These are phyloP conservation scores for Kazachstania kunashirensis DNA, from an alignment of 805 yeast genomes.

Conservation along the genomic window DNA sequence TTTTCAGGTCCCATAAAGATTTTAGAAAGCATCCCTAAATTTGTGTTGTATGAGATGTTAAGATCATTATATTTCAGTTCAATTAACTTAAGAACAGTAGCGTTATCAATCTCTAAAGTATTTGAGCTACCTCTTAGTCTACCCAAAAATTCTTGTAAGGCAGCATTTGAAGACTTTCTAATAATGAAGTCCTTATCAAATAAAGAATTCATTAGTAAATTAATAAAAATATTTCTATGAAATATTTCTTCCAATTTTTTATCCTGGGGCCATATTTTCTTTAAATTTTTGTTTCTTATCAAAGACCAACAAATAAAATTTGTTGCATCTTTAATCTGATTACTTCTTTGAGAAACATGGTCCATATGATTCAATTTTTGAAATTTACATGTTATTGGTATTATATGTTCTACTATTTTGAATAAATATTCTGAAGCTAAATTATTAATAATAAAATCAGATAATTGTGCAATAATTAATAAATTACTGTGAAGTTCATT, in stretches of 20 bases:
- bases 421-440: neutral
- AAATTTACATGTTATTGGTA: slow-evolving; percentile 42
- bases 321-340: slow-evolving; percentile 72
- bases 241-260: neutral
- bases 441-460: slow-evolving; percentile 13
- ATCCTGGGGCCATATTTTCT: neutral
- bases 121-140: slow-evolving; percentile 25
- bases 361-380: slow-evolving; percentile 46
- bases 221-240: slow-evolving; percentile 24
- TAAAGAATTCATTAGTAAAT: slow-evolving; percentile 42
- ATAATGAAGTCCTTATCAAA: slow-evolving; percentile 69
- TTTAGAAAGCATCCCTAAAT: slow-evolving; percentile 26
- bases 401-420: slow-evolving; percentile 20
- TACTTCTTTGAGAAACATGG: slow-evolving; percentile 37
- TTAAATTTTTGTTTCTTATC: slow-evolving; percentile 31
- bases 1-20: no score
- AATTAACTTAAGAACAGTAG: slow-evolving; percentile 36
- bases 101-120: slow-evolving; percentile 23
- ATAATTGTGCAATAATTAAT: slow-evolving; percentile 29
- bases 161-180: slow-evolving; percentile 77
- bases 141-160: slow-evolving; percentile 78
- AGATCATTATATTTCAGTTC: slow-evolving; percentile 49
- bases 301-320: slow-evolving; percentile 81
- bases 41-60: slow-evolving; percentile 32
- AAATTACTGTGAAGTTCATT: slow-evolving; percentile 30